Base-by-base conservation (phyloP, 2,329 filamentous ascomycete genomes). In the Fusarium sp. region DNA sequence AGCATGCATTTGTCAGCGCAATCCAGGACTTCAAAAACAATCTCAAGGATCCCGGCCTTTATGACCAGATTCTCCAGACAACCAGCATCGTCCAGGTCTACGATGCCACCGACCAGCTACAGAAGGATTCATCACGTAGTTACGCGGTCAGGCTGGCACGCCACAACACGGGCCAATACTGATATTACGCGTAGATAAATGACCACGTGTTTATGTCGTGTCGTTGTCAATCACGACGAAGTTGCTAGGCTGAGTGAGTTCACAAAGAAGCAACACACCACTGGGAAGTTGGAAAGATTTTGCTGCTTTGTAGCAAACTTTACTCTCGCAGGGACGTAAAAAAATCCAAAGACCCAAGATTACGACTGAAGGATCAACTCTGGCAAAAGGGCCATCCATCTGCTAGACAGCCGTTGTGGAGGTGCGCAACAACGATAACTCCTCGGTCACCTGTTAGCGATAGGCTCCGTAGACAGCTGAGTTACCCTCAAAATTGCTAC, bases 61-160 rank as follows among this genome's bases (percentile, higher is more conserved):
- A 66, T 8, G 10, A 29, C 2, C 3, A 60, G 5, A 66, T 66
- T 16, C n/a, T 59, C 3, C 40, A 52, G 29, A 54, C 54, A 0
- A 66, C 31, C 1, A 66, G 52, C 11, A 60, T 66, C 1, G 20
- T 38, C 22, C n/a, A 68, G 36, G 66, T 66, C 1, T 60, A 66
- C 27, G 11, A 29, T 9, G 66, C 36, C 2, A 66, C 58, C 2
- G 3, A 52, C 0, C 6, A 42, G 0, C 9, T 68, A 0, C 62
- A 68, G n/a, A 25, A 42, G 1, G 7, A 38, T n/a, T 29, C 5
- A 50, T 50, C 45, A 27, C 16, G 14, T 10, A 50, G 9, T 11
- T 50, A 50, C 45, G 16, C 25, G 8, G 3, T 50, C 22, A 27
- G 45, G 25, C 45, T 50, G 2, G 25, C 16, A 18, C 8, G 45